Conservation (phyloP, 768 basidiomycete species). For the Rubroboletus pulcherrimus region DNA sequence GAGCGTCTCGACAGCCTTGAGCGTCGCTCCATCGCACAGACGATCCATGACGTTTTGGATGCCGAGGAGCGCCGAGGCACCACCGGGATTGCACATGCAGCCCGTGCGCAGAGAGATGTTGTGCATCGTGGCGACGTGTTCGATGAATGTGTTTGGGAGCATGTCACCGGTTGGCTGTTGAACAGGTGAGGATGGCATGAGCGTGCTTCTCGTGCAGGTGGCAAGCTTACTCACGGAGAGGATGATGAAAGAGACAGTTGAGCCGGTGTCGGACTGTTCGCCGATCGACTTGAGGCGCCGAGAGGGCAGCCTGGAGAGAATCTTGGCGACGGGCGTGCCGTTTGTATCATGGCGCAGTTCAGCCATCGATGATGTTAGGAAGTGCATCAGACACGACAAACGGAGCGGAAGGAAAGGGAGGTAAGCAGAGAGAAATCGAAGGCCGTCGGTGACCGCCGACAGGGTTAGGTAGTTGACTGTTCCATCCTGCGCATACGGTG, state of each 20-base stretch:
- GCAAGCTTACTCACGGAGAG: slow-evolving; percentile 46
- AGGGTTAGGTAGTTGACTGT: slow-evolving; percentile 79
- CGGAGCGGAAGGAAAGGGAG: slow-evolving; percentile 76
- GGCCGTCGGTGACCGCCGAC: slow-evolving; percentile 74
- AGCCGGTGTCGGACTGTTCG: slow-evolving; percentile 64
- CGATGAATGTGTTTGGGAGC: slow-evolving; percentile 71
- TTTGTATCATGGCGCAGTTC: slow-evolving; percentile 58
- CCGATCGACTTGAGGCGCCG: slow-evolving; percentile 53
- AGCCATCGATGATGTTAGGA: slow-evolving; percentile 53
- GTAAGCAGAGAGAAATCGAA: slow-evolving; percentile 74
- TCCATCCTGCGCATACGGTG: slow-evolving; percentile 55
- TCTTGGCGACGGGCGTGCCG: slow-evolving; percentile 57
- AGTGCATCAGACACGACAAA: slow-evolving; percentile 64
- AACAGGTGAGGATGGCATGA: background rate
- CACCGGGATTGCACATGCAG: slow-evolving; percentile 88
- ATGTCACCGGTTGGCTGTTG: slow-evolving; percentile 60
- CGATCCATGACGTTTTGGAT: slow-evolving; percentile 61
- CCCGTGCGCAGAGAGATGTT: slow-evolving; percentile 78
- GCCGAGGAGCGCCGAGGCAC: slow-evolving; percentile 67
- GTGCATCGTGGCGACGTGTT: slow-evolving; percentile 58
- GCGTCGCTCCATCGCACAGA: slow-evolving; percentile 56
- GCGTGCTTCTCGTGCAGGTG: slow-evolving; percentile 1
- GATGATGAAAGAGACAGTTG: slow-evolving; percentile 59
- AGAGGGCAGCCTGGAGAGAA: slow-evolving; percentile 61
- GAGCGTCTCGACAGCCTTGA: slow-evolving; percentile 55